A percentile compares a stretch with the other conserved stretches of the same genome.
Evolutionary conservation across 345 rosid genomes (phyloP).

Genomic region (Populus deltoides): DNA sequence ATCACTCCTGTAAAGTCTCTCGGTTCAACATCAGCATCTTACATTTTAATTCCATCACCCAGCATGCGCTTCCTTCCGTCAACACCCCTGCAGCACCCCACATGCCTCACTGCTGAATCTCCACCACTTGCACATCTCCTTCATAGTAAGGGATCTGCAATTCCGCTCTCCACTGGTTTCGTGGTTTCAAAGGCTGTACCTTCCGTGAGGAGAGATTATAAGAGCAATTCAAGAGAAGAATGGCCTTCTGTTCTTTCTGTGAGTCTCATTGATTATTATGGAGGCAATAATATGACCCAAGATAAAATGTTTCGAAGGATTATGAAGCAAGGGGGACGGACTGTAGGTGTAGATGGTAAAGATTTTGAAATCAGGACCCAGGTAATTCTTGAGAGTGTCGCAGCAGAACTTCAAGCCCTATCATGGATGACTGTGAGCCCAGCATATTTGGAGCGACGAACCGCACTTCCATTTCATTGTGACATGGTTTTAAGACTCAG

Average conservation of each 20-base stretch:
- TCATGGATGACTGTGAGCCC: conserved; percentile 99
- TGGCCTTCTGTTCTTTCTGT: conserved; percentile 95
- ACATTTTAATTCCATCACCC: conserved; percentile 88
- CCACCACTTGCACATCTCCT: conserved; percentile 99
- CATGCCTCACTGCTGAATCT: conserved; percentile 94
- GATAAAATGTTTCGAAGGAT: conserved; percentile 53
- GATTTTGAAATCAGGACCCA: conserved; percentile 76
- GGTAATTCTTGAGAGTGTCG: conserved; percentile 71
- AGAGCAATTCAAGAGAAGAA: conserved; percentile 67
- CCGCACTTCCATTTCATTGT: conserved; percentile 80
- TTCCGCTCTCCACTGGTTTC: conserved; percentile 86
- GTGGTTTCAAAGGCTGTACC: conserved; percentile 91
- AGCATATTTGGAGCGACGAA: conserved; percentile 75
- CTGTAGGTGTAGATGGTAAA: conserved; percentile 51
- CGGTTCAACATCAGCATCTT: conserved; percentile 77
- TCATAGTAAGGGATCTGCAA: conserved; percentile 90
- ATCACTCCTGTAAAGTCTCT: conserved; percentile 90
- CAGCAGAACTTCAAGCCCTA: conserved; percentile 94
- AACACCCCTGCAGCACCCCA: conserved; percentile 84
- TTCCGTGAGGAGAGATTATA: conserved; percentile 71
- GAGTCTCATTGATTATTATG: conserved; percentile 83
- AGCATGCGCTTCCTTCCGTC: conserved; percentile 95
- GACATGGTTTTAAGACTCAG: conserved; percentile 95
- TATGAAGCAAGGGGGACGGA: conserved; percentile 61
- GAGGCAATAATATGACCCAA: conserved; percentile 49